Evolutionary conservation across 768 basidiomycete species (phyloP), one percentile per base, ranked within the genome.

Genomic region (Tremella mesenterica): DNA sequence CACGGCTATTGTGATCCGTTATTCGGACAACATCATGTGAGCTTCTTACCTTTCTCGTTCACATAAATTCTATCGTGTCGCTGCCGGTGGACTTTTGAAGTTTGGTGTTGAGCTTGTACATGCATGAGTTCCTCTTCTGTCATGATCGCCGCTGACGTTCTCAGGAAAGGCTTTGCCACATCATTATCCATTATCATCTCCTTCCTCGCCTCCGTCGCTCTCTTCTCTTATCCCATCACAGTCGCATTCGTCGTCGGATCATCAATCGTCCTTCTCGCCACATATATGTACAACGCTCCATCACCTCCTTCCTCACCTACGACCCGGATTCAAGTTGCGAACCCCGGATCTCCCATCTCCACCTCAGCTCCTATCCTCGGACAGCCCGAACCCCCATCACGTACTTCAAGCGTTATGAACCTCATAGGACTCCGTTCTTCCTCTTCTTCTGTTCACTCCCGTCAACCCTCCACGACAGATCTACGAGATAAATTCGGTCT

Each of bases 1-100:
- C 60, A 95, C 91, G 4, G 91, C 91, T 1, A 76, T 93, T 73
- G 91, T 93, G 33, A 93, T 93, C 80, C 87, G 91, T 69, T 91
- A 92, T 71, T 84, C 86, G 44, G 88, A 88, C 72, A 92, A 91
- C 52, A 73, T 72, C 60, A 63, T 65, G 68, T 70, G 48, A 57
- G 68, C 61, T 27, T 6, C 52, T 67, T 39, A 69, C 63, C 47
- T 27, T 23, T 23, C n/a, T 25, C 20, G 10, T 31, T 10, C n/a
- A 36, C 33, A 10, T 36, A 18, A 36, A 36, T 36, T 36, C n/a
- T 36, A 10, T 36, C n/a, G 33, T 43, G 8, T 43, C n/a, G 41
- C 18, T 43, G 18, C 18, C 26, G 7, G 18, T 20, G 8, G 9
- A 8, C 41, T 8, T n/a, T 8, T 7, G 41, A 25, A 7, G 9